Percentiles rank a stretch among this genome's conserved stretches.
phyloP scores from a whole-genome alignment of 768 basidiomycete genomes.

The Boletus vinaceobasis region DNA sequence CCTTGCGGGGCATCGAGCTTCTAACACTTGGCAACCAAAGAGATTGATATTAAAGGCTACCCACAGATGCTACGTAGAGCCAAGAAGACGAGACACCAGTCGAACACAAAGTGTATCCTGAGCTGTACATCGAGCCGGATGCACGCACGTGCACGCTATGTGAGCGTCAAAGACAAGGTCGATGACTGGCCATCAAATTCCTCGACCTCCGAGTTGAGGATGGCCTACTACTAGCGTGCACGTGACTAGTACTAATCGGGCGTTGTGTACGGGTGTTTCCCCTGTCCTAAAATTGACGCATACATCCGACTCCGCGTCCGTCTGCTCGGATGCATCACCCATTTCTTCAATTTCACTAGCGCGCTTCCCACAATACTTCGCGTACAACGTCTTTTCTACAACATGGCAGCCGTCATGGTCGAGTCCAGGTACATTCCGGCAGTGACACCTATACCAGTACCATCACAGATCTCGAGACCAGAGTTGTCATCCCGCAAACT shows the following conservation, averaged over 20 bases:
- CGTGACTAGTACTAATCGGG: background rate
- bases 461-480: background rate
- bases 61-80: background rate
- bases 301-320: background rate
- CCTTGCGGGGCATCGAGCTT: no score
- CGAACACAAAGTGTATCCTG: background rate
- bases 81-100: background rate
- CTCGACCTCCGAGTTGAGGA: no score
- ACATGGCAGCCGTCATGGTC: slow-evolving; percentile 3
- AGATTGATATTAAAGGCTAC: background rate
- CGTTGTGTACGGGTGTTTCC: slow-evolving; percentile 8
- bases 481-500: slow-evolving; percentile 39
- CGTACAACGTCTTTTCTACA: slow-evolving; percentile 1
- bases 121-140: no score
- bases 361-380: background rate
- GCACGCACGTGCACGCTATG: no score
- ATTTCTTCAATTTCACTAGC: background rate
- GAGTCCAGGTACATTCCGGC: background rate
- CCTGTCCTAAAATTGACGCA: background rate
- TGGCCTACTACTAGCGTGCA: no score
- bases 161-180: background rate
- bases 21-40: background rate
- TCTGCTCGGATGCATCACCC: slow-evolving; percentile 6
- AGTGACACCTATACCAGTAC: background rate
- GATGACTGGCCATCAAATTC: background rate